Percentiles rank a stretch among this genome's conserved stretches.
Conservation (phyloP, 2,329 filamentous ascomycete genomes). For the Mollisia scopiformis region DNA sequence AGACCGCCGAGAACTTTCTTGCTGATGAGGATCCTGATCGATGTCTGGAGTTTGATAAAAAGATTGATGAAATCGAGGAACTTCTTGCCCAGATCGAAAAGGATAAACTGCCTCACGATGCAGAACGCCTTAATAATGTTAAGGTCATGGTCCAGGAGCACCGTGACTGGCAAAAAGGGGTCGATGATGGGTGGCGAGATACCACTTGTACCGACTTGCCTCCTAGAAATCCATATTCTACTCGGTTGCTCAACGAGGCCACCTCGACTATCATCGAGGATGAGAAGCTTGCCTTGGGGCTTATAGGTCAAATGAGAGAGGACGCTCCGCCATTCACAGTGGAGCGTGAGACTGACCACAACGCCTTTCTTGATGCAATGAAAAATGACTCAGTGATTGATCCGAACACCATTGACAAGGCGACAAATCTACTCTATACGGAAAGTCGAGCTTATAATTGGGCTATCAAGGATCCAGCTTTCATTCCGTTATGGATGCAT, state of each 20-base stretch:
- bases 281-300: conserved; percentile 15
- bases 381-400: conserved; percentile 18
- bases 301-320: conserved; percentile 22
- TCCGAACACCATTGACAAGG: conserved; percentile 21
- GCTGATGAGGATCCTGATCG: conserved; percentile 50
- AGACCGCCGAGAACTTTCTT: conserved; percentile 48
- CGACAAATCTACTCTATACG: conserved; percentile 24
- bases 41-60: conserved; percentile 43
- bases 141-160: conserved; percentile 29
- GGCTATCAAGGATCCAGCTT: conserved; percentile 25
- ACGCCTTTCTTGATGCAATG: conserved; percentile 24
- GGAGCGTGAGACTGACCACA: conserved; percentile 21
- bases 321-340: conserved; percentile 30
- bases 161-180: conserved; percentile 23
- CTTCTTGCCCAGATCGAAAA: conserved; percentile 26
- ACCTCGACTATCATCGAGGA: conserved; percentile 7
- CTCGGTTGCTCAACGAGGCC: conserved; percentile 22
- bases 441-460: conserved; percentile 30
- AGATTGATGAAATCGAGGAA: conserved; percentile 36
- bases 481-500: conserved; percentile 34
- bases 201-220: conserved; percentile 4
- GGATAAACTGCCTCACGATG: conserved; percentile 4
- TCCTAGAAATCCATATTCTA: conserved; percentile 20
- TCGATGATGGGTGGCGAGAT: background rate
- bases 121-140: conserved; percentile 19